Base-by-base conservation (phyloP, 192 early-diverging fungal genomes). In the Linnemannia hyalina region DNA sequence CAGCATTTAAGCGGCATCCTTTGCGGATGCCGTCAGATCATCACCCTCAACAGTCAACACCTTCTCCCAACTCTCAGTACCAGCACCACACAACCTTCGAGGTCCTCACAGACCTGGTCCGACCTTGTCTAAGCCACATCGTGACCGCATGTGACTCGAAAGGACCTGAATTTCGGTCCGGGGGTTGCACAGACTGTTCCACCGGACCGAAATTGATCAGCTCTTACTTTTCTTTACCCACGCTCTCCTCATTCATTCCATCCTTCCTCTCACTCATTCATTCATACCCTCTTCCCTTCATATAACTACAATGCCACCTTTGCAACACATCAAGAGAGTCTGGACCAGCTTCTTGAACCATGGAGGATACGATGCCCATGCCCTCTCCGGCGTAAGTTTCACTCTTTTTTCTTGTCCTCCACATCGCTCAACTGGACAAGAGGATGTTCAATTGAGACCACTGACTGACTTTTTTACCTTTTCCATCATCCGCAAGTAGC, bases 301-400 rank as follows among this genome's bases (percentile, higher is more conserved):
- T 23, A 54, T 7, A 6, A 54, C 22, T 22, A 70, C 47, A 32
- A 86, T 86, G 84, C 18, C 84, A 65, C 49, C 84, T 68, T 40
- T 86, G 26, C 73, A 81, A 26, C 84, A 81, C 54, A 79, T 86
- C 52, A 70, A 81, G 75, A 69, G 60, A 75, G 76, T 86, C 40
- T 86, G 79, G 84, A 77, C 75, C 18, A 80, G 81, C 60, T 86
- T 81, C 26, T 41, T 86, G 47, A 70, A 55, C n/a, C 55, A 77
- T 42, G 79, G 71, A 8, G 84, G 84, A 8, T 86, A 74, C n/a
- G 84, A 86, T 75, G 80, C 70, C 36, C 76, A 86, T 77, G 80
- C 84, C 4, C 77, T 86, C 16, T 80, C 84, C 42, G 76, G 84
- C 4, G 84, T 86, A 81, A 57, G 75, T 70, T 23, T 32, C 8